Base-by-base conservation (phyloP, 805 yeast genomes). In the Suhomyces tanzawaensis region DNA sequence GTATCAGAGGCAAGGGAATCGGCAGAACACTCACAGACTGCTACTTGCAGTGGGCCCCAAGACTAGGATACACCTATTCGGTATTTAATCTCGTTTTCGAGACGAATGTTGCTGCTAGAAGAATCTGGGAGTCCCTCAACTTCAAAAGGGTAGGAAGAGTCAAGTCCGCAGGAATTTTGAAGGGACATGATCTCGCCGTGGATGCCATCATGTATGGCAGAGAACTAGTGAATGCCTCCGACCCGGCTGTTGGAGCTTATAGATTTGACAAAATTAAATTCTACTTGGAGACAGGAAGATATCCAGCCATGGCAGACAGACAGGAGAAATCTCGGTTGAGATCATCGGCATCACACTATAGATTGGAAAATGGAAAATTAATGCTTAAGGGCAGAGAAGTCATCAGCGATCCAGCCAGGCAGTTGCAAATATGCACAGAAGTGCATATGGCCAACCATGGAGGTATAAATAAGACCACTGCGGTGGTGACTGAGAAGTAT, bases 1-100 rank as follows among this genome's bases (percentile, higher is more conserved):
- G 95, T 47, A 87, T 87, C 49, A 69, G 99, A 51, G 89, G 91
- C 18, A 86, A 85, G 57, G 96, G 97, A 4, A 86, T 93, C 19
- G 99, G 98, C 4, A 70, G 82, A 39, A 84, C 93, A 0, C 60
- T 93, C 44, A 81, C 85, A 13, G 95, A 88, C 51, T 83, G 95
- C 50, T 87, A 79, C 50, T 58, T 90, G 17, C 87, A 83, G 42
- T 93, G 98, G 98, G 88, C 97, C 1, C 91, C 91, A 11, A 71
- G 80, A 44, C 67, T 93, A 28, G 96, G 96, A 3, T 91, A 85
- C 60, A 85, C 91, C 0, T 85, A 88, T 47, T 76, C 86, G 4
- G 76, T 85, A 45, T 85, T 93, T 64, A 88, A 89, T 46, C 67
- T 91, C 40, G 88, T 91, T 3, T 93, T 86, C 60, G 96, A 90